A percentile compares a stretch with the other conserved stretches of the same genome.
phyloP scores from a whole-genome alignment of 2,329 filamentous ascomycete genomes.

The Neonectria neomacrospora region DNA sequence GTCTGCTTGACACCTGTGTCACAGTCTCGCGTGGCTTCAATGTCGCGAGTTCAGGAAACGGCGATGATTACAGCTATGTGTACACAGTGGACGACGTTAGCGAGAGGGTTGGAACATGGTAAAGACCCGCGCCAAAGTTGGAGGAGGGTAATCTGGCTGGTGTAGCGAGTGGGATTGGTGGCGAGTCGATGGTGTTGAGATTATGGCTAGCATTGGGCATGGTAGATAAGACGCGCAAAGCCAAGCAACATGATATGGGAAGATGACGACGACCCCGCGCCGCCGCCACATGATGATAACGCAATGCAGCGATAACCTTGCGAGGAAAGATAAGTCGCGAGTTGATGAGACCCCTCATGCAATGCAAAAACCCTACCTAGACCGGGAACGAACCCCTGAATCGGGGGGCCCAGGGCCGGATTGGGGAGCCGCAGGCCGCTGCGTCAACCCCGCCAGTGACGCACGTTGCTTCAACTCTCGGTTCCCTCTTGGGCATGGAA shows the following conservation, averaged over 20 bases:
- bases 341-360: background rate
- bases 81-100: constrained; percentile 2
- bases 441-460: background rate
- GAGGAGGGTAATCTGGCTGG: background rate
- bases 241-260: background rate
- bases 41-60: background rate
- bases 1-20: background rate
- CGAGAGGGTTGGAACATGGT: constrained; percentile 1
- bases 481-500: background rate
- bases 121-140: no score
- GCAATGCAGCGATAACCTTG: background rate
- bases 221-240: background rate
- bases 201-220: background rate
- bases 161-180: background rate
- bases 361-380: background rate
- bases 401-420: background rate
- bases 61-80: background rate
- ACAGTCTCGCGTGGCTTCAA: constrained; percentile 8
- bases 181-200: background rate
- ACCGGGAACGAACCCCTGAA: background rate
- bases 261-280: background rate
- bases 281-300: background rate
- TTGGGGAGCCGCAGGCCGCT: background rate
- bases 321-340: background rate
- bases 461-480: background rate